phyloP scores from a whole-genome alignment of 73 alveolate genomes.

The Breviolum minutum region DNA sequence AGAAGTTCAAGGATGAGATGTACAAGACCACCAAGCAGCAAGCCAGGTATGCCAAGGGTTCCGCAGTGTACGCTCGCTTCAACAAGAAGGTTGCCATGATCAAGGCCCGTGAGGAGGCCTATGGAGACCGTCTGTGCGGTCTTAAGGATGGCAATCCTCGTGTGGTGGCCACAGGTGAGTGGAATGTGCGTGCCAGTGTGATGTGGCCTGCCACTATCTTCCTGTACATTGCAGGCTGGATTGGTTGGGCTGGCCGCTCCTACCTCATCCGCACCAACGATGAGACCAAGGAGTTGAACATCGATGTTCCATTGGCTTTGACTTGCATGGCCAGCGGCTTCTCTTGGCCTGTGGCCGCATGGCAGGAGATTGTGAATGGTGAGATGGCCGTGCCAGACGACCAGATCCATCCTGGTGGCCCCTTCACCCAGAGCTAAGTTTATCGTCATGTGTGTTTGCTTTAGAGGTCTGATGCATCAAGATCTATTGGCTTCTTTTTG shows the following conservation, averaged over 20 bases:
- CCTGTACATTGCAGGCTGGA: constrained; percentile 80
- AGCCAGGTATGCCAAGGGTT: constrained; percentile 60
- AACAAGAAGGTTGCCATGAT: constrained; percentile 31
- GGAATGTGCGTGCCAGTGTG: constrained; percentile 42
- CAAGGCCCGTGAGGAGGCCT: constrained; percentile 31
- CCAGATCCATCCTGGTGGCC: constrained; percentile 44
- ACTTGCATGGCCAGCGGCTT: constrained; percentile 86
- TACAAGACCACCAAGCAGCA: constrained; percentile 47
- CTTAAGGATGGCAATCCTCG: constrained; percentile 60
- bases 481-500: not conserved
- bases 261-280: constrained; percentile 81
- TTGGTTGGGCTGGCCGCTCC: constrained; percentile 88
- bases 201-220: constrained; percentile 61
- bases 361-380: constrained; percentile 74
- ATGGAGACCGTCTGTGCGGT: constrained; percentile 67
- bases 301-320: constrained; percentile 72
- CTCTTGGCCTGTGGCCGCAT: constrained; percentile 76
- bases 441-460: not conserved
- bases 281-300: constrained; percentile 67
- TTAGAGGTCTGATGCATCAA: not conserved
- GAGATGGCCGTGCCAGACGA: constrained; percentile 71
- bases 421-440: constrained; percentile 9
- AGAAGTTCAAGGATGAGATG: constrained; percentile 25
- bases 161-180: constrained; percentile 67
- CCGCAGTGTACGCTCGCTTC: constrained; percentile 73